These are phyloP conservation scores for Nakazawaea anatomiae DNA, from an alignment of 805 yeast species.

Conservation along the genomic window DNA sequence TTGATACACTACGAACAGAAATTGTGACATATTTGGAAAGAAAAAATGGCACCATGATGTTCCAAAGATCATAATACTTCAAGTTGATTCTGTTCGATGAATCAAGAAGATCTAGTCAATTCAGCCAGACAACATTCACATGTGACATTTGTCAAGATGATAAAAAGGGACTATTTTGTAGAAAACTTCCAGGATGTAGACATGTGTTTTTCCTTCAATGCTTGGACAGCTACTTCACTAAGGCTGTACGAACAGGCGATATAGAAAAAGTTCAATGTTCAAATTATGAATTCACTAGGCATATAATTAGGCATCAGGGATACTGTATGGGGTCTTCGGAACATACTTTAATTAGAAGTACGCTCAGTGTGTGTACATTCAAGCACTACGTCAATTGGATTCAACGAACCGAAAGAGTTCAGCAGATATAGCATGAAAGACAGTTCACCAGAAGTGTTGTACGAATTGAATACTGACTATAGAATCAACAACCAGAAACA, in stretches of 20 bases:
- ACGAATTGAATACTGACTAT: no score
- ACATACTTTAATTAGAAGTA: no score
- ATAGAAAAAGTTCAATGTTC: constrained; percentile 54
- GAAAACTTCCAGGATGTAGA: constrained; percentile 33
- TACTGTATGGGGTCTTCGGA: no score
- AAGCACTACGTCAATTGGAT: no score
- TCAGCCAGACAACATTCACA: constrained; percentile 30
- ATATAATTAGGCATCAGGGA: no score
- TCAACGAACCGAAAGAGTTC: no score
- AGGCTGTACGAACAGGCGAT: constrained; percentile 40
- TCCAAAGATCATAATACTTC: no score
- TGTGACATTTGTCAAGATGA: constrained; percentile 56
- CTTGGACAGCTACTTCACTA: constrained; percentile 32
- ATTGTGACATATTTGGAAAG: constrained; percentile 14
- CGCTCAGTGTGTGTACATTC: no score
- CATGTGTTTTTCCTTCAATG: constrained; percentile 47
- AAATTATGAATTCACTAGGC: constrained; percentile 30
- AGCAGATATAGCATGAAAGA: no score
- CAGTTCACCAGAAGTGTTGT: no score
- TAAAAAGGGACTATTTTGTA: constrained; percentile 37
- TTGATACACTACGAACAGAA: constrained; percentile 31
- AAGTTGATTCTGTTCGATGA: constrained; percentile 16
- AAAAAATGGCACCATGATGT: not conserved
- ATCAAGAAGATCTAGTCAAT: constrained; percentile 20
- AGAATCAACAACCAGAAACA: no score